Evolutionary conservation across 305 asterid genomes (phyloP).

Genomic region (Salvia sclarea): DNA sequence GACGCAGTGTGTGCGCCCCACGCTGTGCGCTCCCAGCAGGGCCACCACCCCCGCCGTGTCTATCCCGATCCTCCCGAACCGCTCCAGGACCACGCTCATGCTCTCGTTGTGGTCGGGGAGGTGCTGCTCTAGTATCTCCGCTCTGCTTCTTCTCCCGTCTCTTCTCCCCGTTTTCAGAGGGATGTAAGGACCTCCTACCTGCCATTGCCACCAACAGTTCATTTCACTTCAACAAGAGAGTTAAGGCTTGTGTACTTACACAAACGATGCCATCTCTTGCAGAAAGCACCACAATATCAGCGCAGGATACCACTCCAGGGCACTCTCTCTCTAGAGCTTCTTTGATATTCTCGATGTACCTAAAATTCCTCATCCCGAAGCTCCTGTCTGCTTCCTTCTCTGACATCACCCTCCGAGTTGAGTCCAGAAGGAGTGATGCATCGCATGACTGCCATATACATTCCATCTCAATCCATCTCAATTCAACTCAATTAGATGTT

Average conservation of each 20-base stretch:
- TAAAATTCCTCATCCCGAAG: constrained; percentile 93
- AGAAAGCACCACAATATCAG: constrained; percentile 89
- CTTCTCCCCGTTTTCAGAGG: constrained; percentile 92
- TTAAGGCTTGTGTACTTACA: constrained; percentile 47
- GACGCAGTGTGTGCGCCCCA: constrained; percentile 93
- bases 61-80: constrained; percentile 74
- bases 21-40: constrained; percentile 92
- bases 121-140: constrained; percentile 73
- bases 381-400: constrained; percentile 96
- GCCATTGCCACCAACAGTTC: no score
- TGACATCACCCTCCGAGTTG: constrained; percentile 82
- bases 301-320: constrained; percentile 93
- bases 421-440: constrained; percentile 89
- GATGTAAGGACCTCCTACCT: constrained; percentile 92
- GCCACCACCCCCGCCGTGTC: constrained; percentile 85
- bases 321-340: constrained; percentile 96
- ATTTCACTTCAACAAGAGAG: no score
- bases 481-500: no score
- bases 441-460: constrained; percentile 98
- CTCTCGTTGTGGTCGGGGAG: constrained; percentile 97
- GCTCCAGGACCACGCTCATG: constrained; percentile 77
- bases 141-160: constrained; percentile 92
- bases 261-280: constrained; percentile 84
- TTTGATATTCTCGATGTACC: constrained; percentile 83
- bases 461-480: no score